Conservation (phyloP, 768 basidiomycete species). For the Leccinum sublutescens region DNA sequence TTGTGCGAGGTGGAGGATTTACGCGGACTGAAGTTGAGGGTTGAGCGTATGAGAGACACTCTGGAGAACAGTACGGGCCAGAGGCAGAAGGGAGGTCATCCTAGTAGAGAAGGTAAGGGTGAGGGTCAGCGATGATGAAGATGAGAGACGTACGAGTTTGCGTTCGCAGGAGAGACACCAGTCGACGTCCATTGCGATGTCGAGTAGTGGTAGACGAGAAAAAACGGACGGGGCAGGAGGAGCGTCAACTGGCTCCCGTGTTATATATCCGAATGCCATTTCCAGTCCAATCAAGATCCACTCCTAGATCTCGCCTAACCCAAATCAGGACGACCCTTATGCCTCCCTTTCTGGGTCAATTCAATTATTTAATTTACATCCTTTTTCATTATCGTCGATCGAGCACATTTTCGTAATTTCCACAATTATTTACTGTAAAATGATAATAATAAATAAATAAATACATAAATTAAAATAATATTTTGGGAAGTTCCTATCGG, state of each 20-base stretch:
- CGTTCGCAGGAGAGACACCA: conserved; percentile 70
- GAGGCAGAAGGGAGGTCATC: conserved; percentile 28
- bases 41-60: conserved; percentile 37
- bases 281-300: conserved; percentile 19
- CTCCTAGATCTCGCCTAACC: conserved; percentile 19
- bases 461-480: conserved; percentile 2
- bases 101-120: conserved; percentile 9
- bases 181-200: conserved; percentile 55
- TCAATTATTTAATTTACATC: conserved; percentile 35
- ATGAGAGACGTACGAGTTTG: conserved; percentile 46
- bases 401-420: conserved; percentile 25
- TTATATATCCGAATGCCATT: conserved; percentile 32
- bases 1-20: background rate
- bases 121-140: background rate
- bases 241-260: conserved; percentile 9
- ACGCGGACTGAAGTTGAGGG: conserved; percentile 31
- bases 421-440: conserved; percentile 5
- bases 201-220: background rate
- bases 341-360: conserved; percentile 16
- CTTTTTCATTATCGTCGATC: conserved; percentile 36
- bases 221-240: conserved; percentile 20
- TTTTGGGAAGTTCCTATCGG: conserved; percentile 2
- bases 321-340: conserved; percentile 21
- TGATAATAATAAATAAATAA: conserved; percentile 4
- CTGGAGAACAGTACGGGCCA: conserved; percentile 56